Conservation (phyloP, 805 yeast species). For the Jamesozyma hellenica region DNA sequence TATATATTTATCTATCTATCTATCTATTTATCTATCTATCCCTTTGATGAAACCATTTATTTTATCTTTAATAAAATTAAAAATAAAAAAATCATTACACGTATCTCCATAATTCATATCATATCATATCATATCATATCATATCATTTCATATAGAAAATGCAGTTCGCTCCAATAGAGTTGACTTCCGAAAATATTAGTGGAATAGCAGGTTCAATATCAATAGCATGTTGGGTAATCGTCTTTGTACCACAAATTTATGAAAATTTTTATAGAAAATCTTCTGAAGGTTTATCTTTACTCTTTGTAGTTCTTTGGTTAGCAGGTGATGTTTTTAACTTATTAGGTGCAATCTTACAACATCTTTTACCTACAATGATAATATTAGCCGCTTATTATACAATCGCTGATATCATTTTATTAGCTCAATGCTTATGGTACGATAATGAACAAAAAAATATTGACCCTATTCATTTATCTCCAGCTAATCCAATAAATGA, state of each 20-base stretch:
- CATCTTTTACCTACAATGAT: constrained; percentile 92
- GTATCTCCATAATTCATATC: too few relatives aligned
- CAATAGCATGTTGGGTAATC: constrained; percentile 95
- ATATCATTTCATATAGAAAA: too few relatives aligned
- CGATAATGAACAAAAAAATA: constrained; percentile 38
- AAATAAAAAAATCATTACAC: too few relatives aligned
- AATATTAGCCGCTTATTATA: constrained; percentile 82
- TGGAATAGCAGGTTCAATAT: constrained; percentile 68
- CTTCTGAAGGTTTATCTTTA: constrained; percentile 83
- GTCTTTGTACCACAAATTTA: constrained; percentile 96
- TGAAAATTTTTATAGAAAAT: constrained; percentile 76
- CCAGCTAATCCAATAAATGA: constrained; percentile 82
- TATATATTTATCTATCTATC: too few relatives aligned
- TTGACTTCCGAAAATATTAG: constrained; percentile 62
- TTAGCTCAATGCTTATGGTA: constrained; percentile 77
- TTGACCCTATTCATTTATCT: constrained; percentile 70
- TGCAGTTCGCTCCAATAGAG: constrained; percentile 38
- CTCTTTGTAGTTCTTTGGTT: constrained; percentile 85
- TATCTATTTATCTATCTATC: too few relatives aligned
- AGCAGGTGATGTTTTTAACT: constrained; percentile 88
- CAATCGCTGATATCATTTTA: constrained; percentile 78
- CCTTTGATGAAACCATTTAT: too few relatives aligned
- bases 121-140: too few relatives aligned
- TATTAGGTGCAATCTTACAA: constrained; percentile 81
- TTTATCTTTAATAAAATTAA: too few relatives aligned